phyloP scores from a whole-genome alignment of 2,329 filamentous ascomycete species.

The Niveomyces coronatus region DNA sequence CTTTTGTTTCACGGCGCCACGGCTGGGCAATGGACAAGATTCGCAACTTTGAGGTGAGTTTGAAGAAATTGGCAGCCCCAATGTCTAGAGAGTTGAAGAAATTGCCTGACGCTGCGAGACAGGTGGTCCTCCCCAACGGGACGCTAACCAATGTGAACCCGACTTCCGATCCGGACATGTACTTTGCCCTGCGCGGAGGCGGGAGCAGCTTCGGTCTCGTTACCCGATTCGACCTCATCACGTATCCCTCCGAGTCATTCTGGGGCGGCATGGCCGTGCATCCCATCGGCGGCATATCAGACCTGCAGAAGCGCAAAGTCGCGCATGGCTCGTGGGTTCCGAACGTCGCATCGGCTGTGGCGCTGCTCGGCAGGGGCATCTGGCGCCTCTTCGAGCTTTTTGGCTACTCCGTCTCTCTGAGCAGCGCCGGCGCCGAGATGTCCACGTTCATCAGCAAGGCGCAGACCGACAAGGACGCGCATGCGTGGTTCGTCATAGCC shows the following conservation, averaged over 20 bases:
- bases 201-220: constrained; percentile 31
- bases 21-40: constrained; percentile 33
- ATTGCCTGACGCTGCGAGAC: not conserved
- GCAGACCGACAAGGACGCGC: not conserved
- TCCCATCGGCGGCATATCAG: not conserved
- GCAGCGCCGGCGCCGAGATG: not conserved
- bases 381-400: not conserved
- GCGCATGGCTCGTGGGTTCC: not conserved
- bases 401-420: not conserved
- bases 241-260: not conserved
- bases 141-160: constrained; percentile 26
- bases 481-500: not conserved
- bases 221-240: constrained; percentile 15
- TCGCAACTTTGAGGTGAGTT: constrained; percentile 27
- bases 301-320: not conserved
- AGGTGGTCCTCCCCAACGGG: constrained; percentile 26
- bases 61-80: constrained; percentile 12
- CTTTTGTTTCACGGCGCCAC: constrained; percentile 28
- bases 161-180: constrained; percentile 27
- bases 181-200: constrained; percentile 34
- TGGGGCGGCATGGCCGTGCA: constrained; percentile 1
- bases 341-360: not conserved
- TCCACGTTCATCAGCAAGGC: not conserved
- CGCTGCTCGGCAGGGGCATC: not conserved
- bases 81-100: not conserved